Evolutionary conservation across 139 green algal genomes (phyloP).

Genomic region (Tetraselmis chui): DNA sequence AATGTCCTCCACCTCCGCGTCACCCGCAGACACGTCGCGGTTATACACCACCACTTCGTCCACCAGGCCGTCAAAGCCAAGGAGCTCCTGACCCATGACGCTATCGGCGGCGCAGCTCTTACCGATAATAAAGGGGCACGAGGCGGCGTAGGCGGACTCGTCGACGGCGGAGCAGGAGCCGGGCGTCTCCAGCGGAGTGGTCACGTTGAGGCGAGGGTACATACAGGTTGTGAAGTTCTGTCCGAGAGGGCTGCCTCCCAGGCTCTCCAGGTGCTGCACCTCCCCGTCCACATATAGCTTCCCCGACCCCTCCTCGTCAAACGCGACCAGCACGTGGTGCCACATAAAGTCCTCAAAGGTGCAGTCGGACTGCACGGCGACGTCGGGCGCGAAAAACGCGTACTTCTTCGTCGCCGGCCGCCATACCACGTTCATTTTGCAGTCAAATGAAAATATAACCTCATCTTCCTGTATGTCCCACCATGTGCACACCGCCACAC

Average conservation of each 20-base stretch:
- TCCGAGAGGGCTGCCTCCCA: background rate
- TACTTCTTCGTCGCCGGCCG: constrained; percentile 7
- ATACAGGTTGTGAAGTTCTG: background rate
- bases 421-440: constrained; percentile 22
- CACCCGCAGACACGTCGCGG: constrained; percentile 2
- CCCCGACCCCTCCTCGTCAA: constrained; percentile 12
- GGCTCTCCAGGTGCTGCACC: background rate
- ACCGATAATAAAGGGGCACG: background rate
- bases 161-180: background rate
- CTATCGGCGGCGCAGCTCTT: background rate
- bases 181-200: background rate
- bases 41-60: constrained; percentile 25
- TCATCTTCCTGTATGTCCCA: constrained; percentile 21
- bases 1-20: constrained; percentile 9
- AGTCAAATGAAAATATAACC: constrained; percentile 18
- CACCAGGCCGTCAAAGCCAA: constrained; percentile 9
- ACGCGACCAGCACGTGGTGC: constrained; percentile 17
- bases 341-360: constrained; percentile 25
- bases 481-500: too few species aligned
- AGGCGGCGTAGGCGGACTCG: background rate
- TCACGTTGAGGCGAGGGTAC: background rate
- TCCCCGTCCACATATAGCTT: constrained; percentile 19
- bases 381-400: background rate
- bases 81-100: background rate
- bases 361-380: constrained; percentile 1